Evolutionary conservation across 2,329 filamentous ascomycete species (phyloP).

Genomic region (Metarhizium anisopliae): DNA sequence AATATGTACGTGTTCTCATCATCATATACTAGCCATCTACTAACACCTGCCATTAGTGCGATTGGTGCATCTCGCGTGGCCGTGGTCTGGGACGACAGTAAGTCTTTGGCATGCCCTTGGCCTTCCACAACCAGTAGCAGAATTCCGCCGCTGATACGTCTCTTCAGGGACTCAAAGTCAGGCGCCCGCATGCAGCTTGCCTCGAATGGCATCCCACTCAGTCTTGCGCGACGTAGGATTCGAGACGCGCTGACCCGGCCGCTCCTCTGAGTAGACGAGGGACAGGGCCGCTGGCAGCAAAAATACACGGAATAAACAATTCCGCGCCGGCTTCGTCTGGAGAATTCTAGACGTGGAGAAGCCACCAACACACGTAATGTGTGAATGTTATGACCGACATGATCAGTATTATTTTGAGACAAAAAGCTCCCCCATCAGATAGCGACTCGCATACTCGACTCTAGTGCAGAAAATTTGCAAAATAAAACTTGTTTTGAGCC

Average conservation of each 20-base stretch:
- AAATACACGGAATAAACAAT: background rate
- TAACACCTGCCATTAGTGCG: slow-evolving; percentile 31
- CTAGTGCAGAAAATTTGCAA: background rate
- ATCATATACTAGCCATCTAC: slow-evolving; percentile 6
- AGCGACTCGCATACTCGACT: slow-evolving; percentile 3
- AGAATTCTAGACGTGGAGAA: background rate
- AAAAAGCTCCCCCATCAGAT: slow-evolving; percentile 1
- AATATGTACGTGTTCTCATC: slow-evolving; percentile 32
- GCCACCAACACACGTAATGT: background rate
- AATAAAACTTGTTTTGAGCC: background rate
- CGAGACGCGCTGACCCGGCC: slow-evolving; percentile 7
- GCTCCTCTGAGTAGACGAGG: background rate
- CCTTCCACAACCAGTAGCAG: no score
- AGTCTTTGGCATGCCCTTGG: background rate
- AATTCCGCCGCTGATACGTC: background rate
- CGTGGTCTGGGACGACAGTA: slow-evolving; percentile 22
- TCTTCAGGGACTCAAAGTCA: slow-evolving; percentile 2
- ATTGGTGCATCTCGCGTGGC: slow-evolving; percentile 30
- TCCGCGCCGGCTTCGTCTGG: background rate
- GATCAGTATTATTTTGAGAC: background rate
- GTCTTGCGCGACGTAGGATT: slow-evolving; percentile 7
- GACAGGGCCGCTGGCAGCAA: no score
- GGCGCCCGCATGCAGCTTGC: background rate
- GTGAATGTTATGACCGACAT: slow-evolving; percentile 4
- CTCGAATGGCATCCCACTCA: slow-evolving; percentile 1